Percentiles rank a stretch among this genome's conserved stretches.
Conservation (phyloP, 2,329 filamentous ascomycete species). For the Aspergillus phoenicis region DNA sequence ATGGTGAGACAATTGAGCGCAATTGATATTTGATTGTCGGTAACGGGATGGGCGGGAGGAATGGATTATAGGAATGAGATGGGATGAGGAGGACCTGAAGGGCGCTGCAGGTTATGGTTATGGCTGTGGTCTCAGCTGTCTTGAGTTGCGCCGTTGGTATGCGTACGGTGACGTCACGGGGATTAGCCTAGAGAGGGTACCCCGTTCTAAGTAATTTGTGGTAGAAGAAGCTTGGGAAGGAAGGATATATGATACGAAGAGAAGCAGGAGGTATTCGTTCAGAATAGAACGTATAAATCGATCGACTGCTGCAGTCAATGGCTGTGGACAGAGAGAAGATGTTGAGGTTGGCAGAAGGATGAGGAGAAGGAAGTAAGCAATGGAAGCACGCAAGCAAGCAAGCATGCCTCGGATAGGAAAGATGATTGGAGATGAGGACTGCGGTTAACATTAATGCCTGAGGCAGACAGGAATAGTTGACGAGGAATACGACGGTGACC, state of each 20-base stretch:
- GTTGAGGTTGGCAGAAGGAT: not conserved
- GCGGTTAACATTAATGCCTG: not conserved
- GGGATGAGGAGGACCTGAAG: conserved; percentile 19
- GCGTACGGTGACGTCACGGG: conserved; percentile 20
- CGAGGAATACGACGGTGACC: not conserved
- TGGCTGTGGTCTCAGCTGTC: conserved; percentile 3
- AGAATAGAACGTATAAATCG: not conserved
- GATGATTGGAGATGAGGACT: too few relatives aligned
- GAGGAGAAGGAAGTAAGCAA: not conserved
- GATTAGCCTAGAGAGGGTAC: not conserved
- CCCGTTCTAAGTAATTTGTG: not conserved
- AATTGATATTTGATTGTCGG: not conserved
- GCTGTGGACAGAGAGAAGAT: not conserved
- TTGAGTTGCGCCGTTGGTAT: conserved; percentile 4
- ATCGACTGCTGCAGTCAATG: not conserved
- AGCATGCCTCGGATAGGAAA: too few relatives aligned
- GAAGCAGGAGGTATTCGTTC: not conserved
- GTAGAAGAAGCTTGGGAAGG: not conserved
- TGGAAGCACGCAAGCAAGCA: too few relatives aligned
- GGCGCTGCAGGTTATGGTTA: not conserved
- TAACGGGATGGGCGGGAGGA: not conserved
- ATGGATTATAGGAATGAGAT: not conserved
- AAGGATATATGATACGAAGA: not conserved
- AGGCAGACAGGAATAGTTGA: not conserved
- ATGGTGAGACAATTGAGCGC: not conserved